These are phyloP conservation scores for Plantago elongata DNA, from an alignment of 257 asterid genomes.

Conservation along the genomic window DNA sequence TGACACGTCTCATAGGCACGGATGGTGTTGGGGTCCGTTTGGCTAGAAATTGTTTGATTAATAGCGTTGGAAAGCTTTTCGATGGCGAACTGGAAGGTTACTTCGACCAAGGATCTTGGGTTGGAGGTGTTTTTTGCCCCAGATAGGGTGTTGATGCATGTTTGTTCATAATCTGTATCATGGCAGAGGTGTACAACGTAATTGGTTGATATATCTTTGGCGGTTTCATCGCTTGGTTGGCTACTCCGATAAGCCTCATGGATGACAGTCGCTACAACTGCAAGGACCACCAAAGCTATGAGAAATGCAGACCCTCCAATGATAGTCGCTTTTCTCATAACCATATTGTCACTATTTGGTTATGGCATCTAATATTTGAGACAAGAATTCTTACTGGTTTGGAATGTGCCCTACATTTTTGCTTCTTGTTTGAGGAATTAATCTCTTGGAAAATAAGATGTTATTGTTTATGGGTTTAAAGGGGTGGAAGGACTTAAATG, in stretches of 20 bases:
- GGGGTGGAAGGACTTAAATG: background rate
- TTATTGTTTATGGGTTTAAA: background rate
- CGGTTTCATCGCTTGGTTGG: background rate
- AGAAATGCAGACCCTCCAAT: slow-evolving; percentile 5
- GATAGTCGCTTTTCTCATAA: background rate
- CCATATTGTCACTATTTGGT: background rate
- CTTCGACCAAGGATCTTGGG: background rate
- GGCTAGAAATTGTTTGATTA: background rate
- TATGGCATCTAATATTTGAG: background rate
- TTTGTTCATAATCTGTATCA: background rate
- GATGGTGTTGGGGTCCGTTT: background rate
- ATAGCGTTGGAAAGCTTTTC: background rate
- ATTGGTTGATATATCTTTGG: background rate
- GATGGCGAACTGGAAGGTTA: background rate
- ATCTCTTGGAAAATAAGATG: background rate
- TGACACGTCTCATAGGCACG: background rate
- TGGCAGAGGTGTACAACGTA: background rate
- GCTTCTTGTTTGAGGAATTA: background rate
- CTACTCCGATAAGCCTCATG: background rate
- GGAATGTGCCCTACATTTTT: background rate
- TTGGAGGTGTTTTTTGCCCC: background rate
- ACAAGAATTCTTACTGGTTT: background rate
- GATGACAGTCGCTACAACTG: slow-evolving; percentile 1
- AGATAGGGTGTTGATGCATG: slow-evolving; percentile 4
- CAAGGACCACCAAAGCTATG: slow-evolving; percentile 2